These are phyloP conservation scores for Stephanodiscus minutulus DNA, from an alignment of 108 stramenopile species.

Conservation along the genomic window DNA sequence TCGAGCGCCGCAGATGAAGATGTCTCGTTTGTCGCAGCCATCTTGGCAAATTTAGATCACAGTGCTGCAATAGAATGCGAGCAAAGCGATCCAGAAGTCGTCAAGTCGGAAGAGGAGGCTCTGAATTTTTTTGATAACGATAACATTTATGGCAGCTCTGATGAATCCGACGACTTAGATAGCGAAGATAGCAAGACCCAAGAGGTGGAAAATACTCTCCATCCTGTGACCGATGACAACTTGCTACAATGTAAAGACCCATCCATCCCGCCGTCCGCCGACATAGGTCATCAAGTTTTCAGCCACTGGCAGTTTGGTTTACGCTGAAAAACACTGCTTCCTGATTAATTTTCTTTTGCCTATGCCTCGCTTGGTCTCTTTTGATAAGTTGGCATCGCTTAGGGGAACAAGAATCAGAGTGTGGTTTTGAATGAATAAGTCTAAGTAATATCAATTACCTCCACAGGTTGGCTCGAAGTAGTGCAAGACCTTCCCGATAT, in stretches of 20 bases:
- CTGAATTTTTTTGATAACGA: not conserved
- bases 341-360: not conserved
- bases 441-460: slow-evolving; percentile 5
- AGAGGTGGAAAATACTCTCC: not conserved
- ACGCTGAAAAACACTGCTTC: not conserved
- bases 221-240: not conserved
- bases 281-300: slow-evolving; percentile 16
- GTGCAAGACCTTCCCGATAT: not conserved
- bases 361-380: not conserved
- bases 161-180: not conserved
- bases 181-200: slow-evolving; percentile 3
- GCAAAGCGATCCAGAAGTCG: not conserved
- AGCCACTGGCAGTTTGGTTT: slow-evolving; percentile 28
- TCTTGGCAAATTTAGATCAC: slow-evolving; percentile 35
- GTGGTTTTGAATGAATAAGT: not conserved
- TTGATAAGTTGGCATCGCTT: too few species aligned
- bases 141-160: not conserved
- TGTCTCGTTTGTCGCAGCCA: slow-evolving; percentile 30
- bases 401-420: too few species aligned
- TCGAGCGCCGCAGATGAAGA: slow-evolving; percentile 7
- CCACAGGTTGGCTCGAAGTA: not conserved
- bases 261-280: not conserved
- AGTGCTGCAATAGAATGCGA: not conserved
- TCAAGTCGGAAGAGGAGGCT: not conserved
- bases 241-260: slow-evolving; percentile 1